Evolutionary conservation across 1,284 basidiomycete species (phyloP).

Genomic region (Cryptococcus depauperatus): DNA sequence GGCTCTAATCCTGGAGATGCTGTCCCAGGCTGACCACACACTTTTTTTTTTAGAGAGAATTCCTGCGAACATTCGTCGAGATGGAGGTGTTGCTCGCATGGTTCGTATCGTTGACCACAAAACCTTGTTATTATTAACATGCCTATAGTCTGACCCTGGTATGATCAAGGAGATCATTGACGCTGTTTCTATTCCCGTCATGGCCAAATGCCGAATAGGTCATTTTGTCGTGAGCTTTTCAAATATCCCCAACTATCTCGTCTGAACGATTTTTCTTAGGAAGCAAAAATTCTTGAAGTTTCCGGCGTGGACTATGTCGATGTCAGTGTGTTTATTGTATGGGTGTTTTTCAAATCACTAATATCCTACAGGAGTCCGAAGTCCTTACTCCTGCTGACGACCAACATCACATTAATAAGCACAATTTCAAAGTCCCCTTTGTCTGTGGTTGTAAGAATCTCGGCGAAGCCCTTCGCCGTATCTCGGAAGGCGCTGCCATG

Average conservation of each 20-base stretch:
- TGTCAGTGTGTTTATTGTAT: constrained; percentile 22
- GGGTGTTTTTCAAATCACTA: no score
- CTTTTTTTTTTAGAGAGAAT: constrained; percentile 70
- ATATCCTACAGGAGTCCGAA: constrained; percentile 59
- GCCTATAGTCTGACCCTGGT: constrained; percentile 71
- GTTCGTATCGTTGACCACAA: constrained; percentile 46
- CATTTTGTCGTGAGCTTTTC: constrained; percentile 95
- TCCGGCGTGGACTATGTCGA: constrained; percentile 98
- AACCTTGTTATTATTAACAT: not conserved
- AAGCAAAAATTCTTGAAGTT: constrained; percentile 76
- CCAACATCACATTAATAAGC: constrained; percentile 71
- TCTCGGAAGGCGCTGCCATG: constrained; percentile 91
- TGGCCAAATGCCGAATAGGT: constrained; percentile 67
- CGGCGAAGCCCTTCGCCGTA: constrained; percentile 84
- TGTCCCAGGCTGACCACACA: no score
- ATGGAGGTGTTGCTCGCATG: constrained; percentile 92
- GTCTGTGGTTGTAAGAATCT: constrained; percentile 56
- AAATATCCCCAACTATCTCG: no score
- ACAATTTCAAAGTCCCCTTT: constrained; percentile 71
- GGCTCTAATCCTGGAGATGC: no score
- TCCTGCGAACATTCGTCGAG: constrained; percentile 83
- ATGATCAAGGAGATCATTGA: constrained; percentile 97
- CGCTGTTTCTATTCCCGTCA: constrained; percentile 72
- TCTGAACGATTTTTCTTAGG: no score
- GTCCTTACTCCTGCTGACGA: constrained; percentile 95